Evolutionary conservation across 2,329 filamentous ascomycete genomes (phyloP).

Genomic region (Arthroderma sp.): DNA sequence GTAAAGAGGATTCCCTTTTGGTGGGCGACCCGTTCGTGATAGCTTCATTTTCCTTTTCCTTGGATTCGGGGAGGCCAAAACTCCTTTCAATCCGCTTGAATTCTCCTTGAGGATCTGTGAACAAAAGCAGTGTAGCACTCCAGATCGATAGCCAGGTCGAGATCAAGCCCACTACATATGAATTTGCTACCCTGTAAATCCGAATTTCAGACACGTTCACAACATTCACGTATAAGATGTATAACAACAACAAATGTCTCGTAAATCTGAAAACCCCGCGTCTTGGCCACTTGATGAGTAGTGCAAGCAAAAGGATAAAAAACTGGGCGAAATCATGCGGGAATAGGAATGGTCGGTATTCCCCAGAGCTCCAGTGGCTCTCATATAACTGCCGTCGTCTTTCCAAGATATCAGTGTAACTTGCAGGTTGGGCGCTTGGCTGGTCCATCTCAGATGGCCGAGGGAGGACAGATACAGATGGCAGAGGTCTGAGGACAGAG

Average conservation of each 20-base stretch:
- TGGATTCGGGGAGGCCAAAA: constrained; percentile 8
- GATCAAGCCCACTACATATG: constrained; percentile 43
- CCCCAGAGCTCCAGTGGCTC: constrained; percentile 16
- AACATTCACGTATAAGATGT: constrained; percentile 29
- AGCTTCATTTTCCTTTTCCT: neutral
- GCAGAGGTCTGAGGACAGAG: too few relatives aligned
- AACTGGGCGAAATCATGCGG: constrained; percentile 21
- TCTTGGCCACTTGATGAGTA: constrained; percentile 37
- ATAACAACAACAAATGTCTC: constrained; percentile 34
- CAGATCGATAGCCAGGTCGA: constrained; percentile 43
- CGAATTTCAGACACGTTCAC: constrained; percentile 30
- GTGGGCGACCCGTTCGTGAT: neutral
- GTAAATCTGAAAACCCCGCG: constrained; percentile 19
- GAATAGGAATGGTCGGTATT: constrained; percentile 23
- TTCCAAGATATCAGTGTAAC: constrained; percentile 18
- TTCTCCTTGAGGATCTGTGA: constrained; percentile 42
- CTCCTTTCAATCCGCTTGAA: constrained; percentile 42
- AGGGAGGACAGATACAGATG: too few relatives aligned
- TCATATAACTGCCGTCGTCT: constrained; percentile 16
- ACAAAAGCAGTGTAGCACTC: constrained; percentile 39
- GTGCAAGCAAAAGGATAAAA: constrained; percentile 32
- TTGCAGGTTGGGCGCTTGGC: constrained; percentile 7
- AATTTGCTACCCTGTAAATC: constrained; percentile 37
- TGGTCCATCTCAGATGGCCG: neutral
- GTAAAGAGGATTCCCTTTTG: neutral